Conservation (phyloP, 176 grass and related monocot species). For the Phyllostachys edulis region DNA sequence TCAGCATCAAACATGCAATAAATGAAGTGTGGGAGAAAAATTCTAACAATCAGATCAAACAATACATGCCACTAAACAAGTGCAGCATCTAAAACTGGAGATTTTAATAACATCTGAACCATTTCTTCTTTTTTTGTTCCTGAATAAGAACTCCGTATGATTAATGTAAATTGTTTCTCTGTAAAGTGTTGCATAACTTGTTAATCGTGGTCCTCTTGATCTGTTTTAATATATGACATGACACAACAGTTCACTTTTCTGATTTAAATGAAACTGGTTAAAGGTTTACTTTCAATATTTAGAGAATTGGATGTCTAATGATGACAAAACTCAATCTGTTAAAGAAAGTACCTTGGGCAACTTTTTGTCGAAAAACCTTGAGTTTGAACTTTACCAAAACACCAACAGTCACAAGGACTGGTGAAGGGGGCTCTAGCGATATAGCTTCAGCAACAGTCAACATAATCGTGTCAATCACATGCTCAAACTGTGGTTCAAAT, state of each 20-base stretch:
- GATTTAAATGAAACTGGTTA: not conserved
- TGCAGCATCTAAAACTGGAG: slow-evolving; percentile 14
- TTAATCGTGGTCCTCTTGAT: not conserved
- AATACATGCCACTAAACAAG: slow-evolving; percentile 10
- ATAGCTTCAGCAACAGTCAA: slow-evolving; percentile 97
- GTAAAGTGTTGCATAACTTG: not conserved
- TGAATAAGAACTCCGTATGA: not conserved
- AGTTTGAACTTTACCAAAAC: slow-evolving; percentile 68
- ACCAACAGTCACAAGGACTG: slow-evolving; percentile 82
- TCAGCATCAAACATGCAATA: not conserved
- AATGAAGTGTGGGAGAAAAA: not conserved
- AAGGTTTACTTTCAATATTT: not conserved
- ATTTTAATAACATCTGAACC: not conserved
- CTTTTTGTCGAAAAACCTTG: slow-evolving; percentile 78
- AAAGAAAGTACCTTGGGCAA: slow-evolving; percentile 56
- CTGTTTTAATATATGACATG: slow-evolving; percentile 9
- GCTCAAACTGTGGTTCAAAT: slow-evolving; percentile 79
- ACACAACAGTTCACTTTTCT: not conserved
- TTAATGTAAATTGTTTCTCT: slow-evolving; percentile 10
- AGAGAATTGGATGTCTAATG: not conserved
- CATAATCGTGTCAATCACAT: slow-evolving; percentile 68
- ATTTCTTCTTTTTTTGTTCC: not conserved
- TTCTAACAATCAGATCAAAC: not conserved
- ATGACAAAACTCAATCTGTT: slow-evolving; percentile 20
- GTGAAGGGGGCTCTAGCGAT: slow-evolving; percentile 90